A percentile compares a stretch with the other conserved stretches of the same genome.
phyloP scores from a whole-genome alignment of 75 land plant species.

The Pinus albicaulis region DNA sequence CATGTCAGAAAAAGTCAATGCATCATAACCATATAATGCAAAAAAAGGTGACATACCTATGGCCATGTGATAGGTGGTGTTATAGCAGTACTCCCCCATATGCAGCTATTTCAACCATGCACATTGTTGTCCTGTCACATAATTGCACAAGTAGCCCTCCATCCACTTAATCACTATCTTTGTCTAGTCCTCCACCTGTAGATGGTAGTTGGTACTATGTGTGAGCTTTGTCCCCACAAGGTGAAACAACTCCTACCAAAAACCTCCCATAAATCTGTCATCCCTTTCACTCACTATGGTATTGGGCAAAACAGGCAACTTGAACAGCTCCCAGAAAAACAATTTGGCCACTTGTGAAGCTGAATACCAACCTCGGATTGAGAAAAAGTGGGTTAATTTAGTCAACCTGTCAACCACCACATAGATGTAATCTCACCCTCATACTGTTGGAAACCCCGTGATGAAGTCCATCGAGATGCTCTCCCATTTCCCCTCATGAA shows the following conservation, averaged over 20 bases:
- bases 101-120: slow-evolving; percentile 11
- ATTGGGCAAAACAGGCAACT: no score
- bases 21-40: not conserved
- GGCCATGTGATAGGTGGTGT: slow-evolving; percentile 11
- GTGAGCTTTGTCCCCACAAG: no score
- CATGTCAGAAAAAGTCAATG: no score
- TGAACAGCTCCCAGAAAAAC: no score
- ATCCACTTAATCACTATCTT: not conserved
- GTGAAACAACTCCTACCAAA: not conserved
- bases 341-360: not conserved
- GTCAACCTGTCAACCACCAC: no score
- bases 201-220: not conserved
- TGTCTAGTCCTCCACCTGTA: not conserved
- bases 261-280: not conserved
- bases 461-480: not conserved
- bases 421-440: not conserved
- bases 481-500: not conserved
- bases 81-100: slow-evolving; percentile 17
- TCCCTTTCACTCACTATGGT: not conserved
- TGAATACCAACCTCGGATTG: no score
- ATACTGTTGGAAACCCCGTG: not conserved
- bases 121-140: not conserved
- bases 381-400: no score
- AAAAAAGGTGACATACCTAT: slow-evolving; percentile 6
- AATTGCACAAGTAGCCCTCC: not conserved